Percentiles rank a stretch among this genome's conserved stretches.
phyloP scores from a whole-genome alignment of 495 filamentous ascomycete species.

The Darksidea phi region DNA sequence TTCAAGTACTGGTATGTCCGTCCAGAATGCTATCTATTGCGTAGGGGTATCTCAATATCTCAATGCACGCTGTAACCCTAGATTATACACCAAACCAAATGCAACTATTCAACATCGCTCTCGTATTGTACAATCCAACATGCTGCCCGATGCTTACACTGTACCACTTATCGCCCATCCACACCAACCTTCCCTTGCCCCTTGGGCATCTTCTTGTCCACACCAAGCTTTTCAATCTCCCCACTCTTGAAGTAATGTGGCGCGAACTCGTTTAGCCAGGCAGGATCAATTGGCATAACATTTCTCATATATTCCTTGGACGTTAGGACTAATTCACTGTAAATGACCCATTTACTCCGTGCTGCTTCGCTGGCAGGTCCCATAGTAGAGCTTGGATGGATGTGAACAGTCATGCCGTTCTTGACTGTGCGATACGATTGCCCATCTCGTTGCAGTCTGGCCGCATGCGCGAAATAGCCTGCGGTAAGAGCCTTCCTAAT shows the following conservation, averaged over 20 bases:
- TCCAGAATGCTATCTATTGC: too few species aligned
- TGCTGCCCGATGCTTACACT: too few species aligned
- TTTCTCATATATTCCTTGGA: constrained; percentile 93
- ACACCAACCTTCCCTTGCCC: constrained; percentile 2
- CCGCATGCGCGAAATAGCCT: constrained; percentile 95
- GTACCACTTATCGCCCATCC: background rate
- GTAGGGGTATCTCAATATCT: too few species aligned
- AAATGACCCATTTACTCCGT: constrained; percentile 87
- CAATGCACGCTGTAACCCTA: too few species aligned
- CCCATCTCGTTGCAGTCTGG: constrained; percentile 77
- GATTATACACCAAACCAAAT: too few species aligned
- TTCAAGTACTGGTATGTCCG: too few species aligned
- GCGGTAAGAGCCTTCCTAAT: constrained; percentile 86
- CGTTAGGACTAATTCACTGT: constrained; percentile 88
- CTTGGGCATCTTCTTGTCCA: constrained; percentile 78
- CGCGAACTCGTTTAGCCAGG: constrained; percentile 88
- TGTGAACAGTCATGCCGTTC: constrained; percentile 79
- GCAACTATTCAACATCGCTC: too few species aligned
- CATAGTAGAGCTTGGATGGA: constrained; percentile 82
- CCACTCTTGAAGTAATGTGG: constrained; percentile 95
- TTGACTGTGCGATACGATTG: constrained; percentile 95
- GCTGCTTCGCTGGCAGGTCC: constrained; percentile 54
- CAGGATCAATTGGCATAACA: constrained; percentile 76
- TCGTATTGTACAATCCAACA: too few species aligned
- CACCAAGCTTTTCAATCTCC: constrained; percentile 77